These are phyloP conservation scores for Neurospora pannonica DNA, from an alignment of 495 filamentous ascomycete species.

Conservation along the genomic window DNA sequence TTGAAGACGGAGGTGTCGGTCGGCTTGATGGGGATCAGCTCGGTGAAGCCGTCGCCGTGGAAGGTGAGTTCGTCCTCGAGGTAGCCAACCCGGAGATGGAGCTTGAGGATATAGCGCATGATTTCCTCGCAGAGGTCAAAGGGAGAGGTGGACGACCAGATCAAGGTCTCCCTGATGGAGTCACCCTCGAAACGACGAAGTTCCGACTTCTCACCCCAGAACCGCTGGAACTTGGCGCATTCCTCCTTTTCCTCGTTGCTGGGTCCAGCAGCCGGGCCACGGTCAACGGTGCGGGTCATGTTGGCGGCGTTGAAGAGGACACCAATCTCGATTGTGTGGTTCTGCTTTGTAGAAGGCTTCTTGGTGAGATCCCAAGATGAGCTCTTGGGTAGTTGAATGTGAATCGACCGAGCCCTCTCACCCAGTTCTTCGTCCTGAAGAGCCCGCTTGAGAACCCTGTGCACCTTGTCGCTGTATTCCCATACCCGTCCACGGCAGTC, in stretches of 20 bases:
- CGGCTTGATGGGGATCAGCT: slow-evolving; percentile 40
- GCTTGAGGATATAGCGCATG: slow-evolving; percentile 56
- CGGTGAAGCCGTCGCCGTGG: slow-evolving; percentile 51
- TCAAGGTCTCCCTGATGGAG: slow-evolving; percentile 64
- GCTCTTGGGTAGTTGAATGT: slow-evolving; percentile 36
- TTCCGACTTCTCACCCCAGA: slow-evolving; percentile 70
- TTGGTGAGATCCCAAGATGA: slow-evolving; percentile 33
- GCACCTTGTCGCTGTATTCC: slow-evolving; percentile 40
- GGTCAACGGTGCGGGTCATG: slow-evolving; percentile 65
- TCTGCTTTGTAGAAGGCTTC: slow-evolving; percentile 12
- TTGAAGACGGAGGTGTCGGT: slow-evolving; percentile 44
- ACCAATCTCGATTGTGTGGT: slow-evolving; percentile 44
- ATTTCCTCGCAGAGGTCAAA: slow-evolving; percentile 69
- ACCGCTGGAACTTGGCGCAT: slow-evolving; percentile 56
- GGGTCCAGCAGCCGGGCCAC: slow-evolving; percentile 58
- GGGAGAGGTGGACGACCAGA: slow-evolving; percentile 61
- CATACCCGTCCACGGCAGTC: slow-evolving; percentile 24
- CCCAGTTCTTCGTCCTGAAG: slow-evolving; percentile 39
- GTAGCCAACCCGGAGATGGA: slow-evolving; percentile 45
- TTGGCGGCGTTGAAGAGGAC: slow-evolving; percentile 64
- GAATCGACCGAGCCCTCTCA: slow-evolving; percentile 60
- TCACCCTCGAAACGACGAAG: slow-evolving; percentile 67
- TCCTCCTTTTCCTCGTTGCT: slow-evolving; percentile 60
- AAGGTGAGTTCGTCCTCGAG: slow-evolving; percentile 43
- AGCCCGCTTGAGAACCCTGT: slow-evolving; percentile 55